Percentiles rank a stretch among this genome's conserved stretches.
phyloP scores from a whole-genome alignment of 257 asterid genomes.

The Solanum phureja region DNA sequence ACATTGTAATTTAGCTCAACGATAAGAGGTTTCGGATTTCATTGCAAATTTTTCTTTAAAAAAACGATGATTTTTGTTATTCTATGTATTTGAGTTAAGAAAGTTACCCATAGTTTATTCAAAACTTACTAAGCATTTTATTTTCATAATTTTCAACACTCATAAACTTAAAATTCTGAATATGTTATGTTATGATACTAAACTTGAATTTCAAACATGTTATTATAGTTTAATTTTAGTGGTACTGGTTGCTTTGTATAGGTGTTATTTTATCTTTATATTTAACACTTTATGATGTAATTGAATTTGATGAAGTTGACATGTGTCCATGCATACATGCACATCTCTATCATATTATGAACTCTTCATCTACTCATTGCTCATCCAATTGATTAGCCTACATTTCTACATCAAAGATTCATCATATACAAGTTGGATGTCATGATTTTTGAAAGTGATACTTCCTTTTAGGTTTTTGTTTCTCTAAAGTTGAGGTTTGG shows the following conservation, averaged over 20 bases:
- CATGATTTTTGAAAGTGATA: not conserved
- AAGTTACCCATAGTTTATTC: not conserved
- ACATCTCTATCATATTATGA: not conserved
- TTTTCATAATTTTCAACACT: not conserved
- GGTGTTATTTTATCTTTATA: not conserved
- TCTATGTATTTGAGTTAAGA: not conserved
- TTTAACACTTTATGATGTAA: not conserved
- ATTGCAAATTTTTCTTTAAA: not conserved
- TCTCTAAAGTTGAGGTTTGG: not conserved
- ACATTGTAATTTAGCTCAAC: not conserved
- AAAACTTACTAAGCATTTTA: no score
- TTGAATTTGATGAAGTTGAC: not conserved
- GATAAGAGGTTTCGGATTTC: not conserved
- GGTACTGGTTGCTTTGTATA: not conserved
- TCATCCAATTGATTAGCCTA: not conserved
- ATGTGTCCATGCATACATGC: not conserved
- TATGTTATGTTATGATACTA: not conserved
- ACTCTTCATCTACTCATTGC: not conserved
- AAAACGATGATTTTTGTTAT: rapidly evolving
- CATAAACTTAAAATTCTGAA: not conserved
- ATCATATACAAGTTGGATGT: not conserved
- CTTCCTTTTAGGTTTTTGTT: not conserved
- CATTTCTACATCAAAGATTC: not conserved
- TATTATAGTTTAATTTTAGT: not conserved
- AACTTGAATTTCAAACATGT: not conserved